A percentile compares a stretch with the other conserved stretches of the same genome.
Evolutionary conservation across 2,329 filamentous ascomycete genomes (phyloP).

Genomic region (Fusarium equiseti): DNA sequence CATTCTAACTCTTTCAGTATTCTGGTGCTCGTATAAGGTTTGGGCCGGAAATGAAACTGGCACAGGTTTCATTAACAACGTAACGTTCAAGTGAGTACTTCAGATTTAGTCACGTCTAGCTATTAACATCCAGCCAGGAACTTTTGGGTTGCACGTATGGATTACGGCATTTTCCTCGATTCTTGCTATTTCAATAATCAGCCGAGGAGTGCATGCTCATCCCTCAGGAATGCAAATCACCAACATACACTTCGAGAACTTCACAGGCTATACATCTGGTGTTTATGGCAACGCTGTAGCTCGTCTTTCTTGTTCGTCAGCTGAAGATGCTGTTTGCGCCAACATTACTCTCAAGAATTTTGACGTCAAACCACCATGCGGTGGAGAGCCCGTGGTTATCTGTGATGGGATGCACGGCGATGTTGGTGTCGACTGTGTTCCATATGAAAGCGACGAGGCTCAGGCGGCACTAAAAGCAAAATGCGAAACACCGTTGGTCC

Average conservation of each 20-base stretch:
- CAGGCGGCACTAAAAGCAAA: slow-evolving; percentile 19
- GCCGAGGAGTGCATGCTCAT: slow-evolving; percentile 18
- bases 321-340: slow-evolving; percentile 42
- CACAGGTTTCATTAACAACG: slow-evolving; percentile 44
- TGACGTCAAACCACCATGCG: slow-evolving; percentile 40
- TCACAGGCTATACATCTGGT: slow-evolving; percentile 43
- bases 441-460: slow-evolving; percentile 22
- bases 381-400: slow-evolving; percentile 35
- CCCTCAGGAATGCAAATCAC: slow-evolving; percentile 45
- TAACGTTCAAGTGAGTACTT: slow-evolving; percentile 31
- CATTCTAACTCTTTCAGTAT: slow-evolving; percentile 13
- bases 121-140: slow-evolving; percentile 21
- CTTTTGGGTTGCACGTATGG: slow-evolving; percentile 44
- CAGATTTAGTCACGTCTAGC: background rate
- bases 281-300: slow-evolving; percentile 43
- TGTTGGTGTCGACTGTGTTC: slow-evolving; percentile 41
- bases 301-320: slow-evolving; percentile 39
- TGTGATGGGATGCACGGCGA: slow-evolving; percentile 41
- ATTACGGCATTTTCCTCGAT: slow-evolving; percentile 43
- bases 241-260: slow-evolving; percentile 46
- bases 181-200: slow-evolving; percentile 46
- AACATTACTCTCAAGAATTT: slow-evolving; percentile 45
- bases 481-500: slow-evolving; percentile 19
- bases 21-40: slow-evolving; percentile 42
- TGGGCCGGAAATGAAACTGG: slow-evolving; percentile 43